Conservation (phyloP, 352 stramenopile genomes). For the Phytophthora multivora region DNA sequence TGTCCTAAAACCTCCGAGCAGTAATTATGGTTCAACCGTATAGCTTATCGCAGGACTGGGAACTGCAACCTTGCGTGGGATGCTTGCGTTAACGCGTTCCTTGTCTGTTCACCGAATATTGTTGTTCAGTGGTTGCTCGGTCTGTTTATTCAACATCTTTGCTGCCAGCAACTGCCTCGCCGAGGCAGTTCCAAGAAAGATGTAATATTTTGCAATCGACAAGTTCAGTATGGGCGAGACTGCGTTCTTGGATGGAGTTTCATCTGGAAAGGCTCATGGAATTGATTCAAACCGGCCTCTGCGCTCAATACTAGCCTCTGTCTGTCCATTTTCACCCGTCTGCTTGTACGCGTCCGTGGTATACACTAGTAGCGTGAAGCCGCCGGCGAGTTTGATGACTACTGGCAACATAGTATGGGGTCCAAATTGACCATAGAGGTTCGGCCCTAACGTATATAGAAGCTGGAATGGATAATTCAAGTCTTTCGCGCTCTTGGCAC, state of each 20-base stretch:
- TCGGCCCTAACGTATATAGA: not conserved
- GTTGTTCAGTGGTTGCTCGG: too few species aligned
- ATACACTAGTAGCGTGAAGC: too few species aligned
- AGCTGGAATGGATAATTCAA: not conserved
- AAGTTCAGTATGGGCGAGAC: not conserved
- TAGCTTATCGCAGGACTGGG: not conserved
- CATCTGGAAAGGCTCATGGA: too few species aligned
- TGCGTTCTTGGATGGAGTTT: not conserved
- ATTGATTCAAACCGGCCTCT: too few species aligned
- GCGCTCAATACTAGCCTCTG: too few species aligned
- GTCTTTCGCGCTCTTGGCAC: not conserved
- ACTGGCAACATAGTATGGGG: too few species aligned
- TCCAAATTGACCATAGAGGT: not conserved
- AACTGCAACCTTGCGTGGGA: not conserved
- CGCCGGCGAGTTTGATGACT: too few species aligned
- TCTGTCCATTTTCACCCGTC: too few species aligned
- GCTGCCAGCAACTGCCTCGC: not conserved
- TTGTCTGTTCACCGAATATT: slow-evolving; percentile 1
- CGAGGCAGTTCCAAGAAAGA: not conserved
- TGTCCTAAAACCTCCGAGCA: slow-evolving; percentile 6
- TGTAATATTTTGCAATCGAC: not conserved
- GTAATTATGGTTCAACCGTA: not conserved
- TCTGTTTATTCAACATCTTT: not conserved
- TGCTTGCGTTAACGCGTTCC: not conserved
- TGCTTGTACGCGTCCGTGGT: not conserved